These are phyloP conservation scores for Colletotrichum sp. DNA, from an alignment of 2,329 filamentous ascomycete species.

Conservation along the genomic window DNA sequence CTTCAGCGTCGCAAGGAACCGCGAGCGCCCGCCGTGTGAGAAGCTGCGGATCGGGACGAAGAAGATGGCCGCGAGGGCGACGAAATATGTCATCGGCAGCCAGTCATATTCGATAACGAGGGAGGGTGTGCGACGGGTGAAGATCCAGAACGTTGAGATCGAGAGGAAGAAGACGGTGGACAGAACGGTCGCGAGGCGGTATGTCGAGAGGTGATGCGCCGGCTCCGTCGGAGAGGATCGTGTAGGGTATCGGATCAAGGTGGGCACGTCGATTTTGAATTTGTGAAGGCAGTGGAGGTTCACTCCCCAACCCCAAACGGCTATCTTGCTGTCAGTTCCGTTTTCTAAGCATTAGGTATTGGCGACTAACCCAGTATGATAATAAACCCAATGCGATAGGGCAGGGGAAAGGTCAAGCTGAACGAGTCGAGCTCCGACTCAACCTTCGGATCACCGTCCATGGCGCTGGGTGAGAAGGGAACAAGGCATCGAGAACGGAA, in stretches of 20 bases:
- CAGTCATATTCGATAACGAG: slow-evolving; percentile 82
- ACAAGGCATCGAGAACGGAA: slow-evolving; percentile 15
- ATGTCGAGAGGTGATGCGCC: slow-evolving; percentile 82
- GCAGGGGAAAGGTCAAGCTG: slow-evolving; percentile 84
- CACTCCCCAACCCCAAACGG: slow-evolving; percentile 92
- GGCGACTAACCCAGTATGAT: slow-evolving; percentile 75
- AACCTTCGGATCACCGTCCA: slow-evolving; percentile 78
- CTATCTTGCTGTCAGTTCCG: slow-evolving; percentile 47
- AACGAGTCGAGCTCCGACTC: slow-evolving; percentile 81
- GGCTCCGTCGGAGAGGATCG: slow-evolving; percentile 73
- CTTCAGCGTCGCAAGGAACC: slow-evolving; percentile 77
- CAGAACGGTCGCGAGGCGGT: slow-evolving; percentile 82
- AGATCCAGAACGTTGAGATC: slow-evolving; percentile 81
- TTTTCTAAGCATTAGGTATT: not conserved
- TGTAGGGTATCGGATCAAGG: slow-evolving; percentile 84
- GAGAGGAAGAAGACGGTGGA: slow-evolving; percentile 74
- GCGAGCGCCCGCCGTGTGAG: slow-evolving; percentile 73
- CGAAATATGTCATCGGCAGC: slow-evolving; percentile 84
- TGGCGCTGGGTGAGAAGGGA: slow-evolving; percentile 37
- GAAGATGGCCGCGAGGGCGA: slow-evolving; percentile 74
- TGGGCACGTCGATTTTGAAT: slow-evolving; percentile 84
- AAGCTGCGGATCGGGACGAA: slow-evolving; percentile 72
- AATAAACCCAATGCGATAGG: slow-evolving; percentile 87
- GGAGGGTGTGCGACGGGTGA: slow-evolving; percentile 73
- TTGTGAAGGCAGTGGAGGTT: slow-evolving; percentile 88